Percentiles rank a stretch among this genome's conserved stretches.
Evolutionary conservation across 2,329 filamentous ascomycete genomes (phyloP).

Genomic region (Clonostachys chloroleuca): DNA sequence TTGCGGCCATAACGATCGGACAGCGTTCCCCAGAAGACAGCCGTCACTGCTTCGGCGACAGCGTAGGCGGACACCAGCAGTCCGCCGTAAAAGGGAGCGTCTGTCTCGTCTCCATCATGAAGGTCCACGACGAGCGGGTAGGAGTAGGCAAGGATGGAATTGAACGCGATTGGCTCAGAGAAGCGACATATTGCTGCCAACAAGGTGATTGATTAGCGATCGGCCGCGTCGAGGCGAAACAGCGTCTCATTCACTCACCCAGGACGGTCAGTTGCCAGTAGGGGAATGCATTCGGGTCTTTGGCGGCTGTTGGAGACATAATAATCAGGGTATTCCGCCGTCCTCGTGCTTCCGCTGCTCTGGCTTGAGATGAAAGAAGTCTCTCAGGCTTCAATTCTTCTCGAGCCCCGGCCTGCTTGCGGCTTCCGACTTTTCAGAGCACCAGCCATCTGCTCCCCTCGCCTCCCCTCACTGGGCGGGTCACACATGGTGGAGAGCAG

Average conservation of each 20-base stretch:
- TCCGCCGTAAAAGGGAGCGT: constrained; percentile 76
- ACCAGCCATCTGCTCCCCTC: no score
- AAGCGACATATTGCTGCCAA: constrained; percentile 31
- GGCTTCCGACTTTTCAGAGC: no score
- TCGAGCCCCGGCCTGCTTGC: no score
- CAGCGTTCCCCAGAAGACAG: constrained; percentile 66
- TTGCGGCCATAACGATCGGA: constrained; percentile 66
- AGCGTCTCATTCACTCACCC: constrained; percentile 1
- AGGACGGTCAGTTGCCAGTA: constrained; percentile 6
- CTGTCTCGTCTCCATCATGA: constrained; percentile 53
- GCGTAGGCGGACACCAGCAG: constrained; percentile 72
- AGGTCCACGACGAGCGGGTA: constrained; percentile 70
- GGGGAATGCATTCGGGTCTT: constrained; percentile 5
- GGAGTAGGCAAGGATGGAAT: constrained; percentile 77
- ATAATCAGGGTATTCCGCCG: no score
- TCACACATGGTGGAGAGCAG: no score
- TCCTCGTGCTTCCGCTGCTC: no score
- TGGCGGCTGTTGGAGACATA: background rate
- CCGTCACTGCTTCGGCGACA: constrained; percentile 70
- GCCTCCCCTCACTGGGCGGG: no score
- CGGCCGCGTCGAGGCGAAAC: no score
- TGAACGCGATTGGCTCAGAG: constrained; percentile 76
- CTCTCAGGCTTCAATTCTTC: no score
- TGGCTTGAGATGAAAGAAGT: no score
- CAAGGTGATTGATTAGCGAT: no score